Evolutionary conservation across 176 grass and related monocot genomes (phyloP).

Genomic region (Tillandsia leiboldiana): DNA sequence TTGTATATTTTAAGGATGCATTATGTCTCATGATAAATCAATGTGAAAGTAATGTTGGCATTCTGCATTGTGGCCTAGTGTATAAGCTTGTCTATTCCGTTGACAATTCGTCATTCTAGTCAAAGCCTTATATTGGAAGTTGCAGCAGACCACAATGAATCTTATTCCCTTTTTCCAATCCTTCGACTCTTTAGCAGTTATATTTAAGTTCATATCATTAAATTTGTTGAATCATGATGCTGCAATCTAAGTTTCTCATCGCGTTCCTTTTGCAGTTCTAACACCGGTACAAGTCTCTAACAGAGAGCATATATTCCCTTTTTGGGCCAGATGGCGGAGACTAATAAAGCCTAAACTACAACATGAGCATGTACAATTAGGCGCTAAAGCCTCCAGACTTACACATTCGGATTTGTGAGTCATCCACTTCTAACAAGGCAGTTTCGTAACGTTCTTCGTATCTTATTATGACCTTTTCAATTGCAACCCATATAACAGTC

Average conservation of each 20-base stretch:
- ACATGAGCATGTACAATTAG: conserved; percentile 53
- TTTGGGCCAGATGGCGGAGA: conserved; percentile 56
- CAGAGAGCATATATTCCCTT: conserved; percentile 74
- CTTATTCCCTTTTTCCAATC: background rate
- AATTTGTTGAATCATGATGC: no score
- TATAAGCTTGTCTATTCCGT: background rate
- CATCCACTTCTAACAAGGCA: background rate
- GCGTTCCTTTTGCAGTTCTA: conserved; percentile 46
- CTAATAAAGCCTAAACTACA: conserved; percentile 40
- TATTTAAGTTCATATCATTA: no score
- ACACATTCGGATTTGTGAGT: conserved; percentile 68
- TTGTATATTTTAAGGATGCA: background rate
- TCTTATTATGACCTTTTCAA: background rate
- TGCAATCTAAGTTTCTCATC: background rate
- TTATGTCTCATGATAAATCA: background rate
- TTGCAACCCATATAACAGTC: background rate
- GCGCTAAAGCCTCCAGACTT: conserved; percentile 67
- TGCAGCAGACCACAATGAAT: background rate
- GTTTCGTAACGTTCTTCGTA: background rate
- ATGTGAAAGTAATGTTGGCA: background rate
- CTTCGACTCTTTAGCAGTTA: no score
- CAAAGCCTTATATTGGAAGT: background rate
- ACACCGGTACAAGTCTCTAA: conserved; percentile 53
- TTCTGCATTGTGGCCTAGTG: background rate
- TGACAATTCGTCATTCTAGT: background rate